Conservation (phyloP, 2,329 filamentous ascomycete genomes). For the Stachybotrys echinatus region DNA sequence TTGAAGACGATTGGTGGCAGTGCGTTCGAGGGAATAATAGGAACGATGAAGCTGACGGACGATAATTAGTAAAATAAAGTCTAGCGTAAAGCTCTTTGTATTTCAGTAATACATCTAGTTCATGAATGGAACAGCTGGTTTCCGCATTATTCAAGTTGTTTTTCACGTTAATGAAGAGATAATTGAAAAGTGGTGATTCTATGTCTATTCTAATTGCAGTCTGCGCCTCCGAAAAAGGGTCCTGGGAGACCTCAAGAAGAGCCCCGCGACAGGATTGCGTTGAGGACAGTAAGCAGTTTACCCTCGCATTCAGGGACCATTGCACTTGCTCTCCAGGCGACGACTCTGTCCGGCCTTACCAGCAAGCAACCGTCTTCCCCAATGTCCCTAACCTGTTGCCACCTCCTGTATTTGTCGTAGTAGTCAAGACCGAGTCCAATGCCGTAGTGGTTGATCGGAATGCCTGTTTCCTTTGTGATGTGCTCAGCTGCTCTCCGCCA, state of each 20-base stretch:
- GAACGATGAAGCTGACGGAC: background rate
- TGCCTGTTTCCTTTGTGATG: background rate
- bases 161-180: too few relatives aligned
- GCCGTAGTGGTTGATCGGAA: slow-evolving; percentile 1
- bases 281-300: background rate
- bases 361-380: slow-evolving; percentile 4
- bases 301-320: background rate
- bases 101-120: too few relatives aligned
- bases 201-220: too few relatives aligned
- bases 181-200: too few relatives aligned
- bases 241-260: background rate
- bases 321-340: slow-evolving; percentile 1
- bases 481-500: slow-evolving; percentile 2
- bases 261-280: background rate
- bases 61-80: background rate
- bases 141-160: too few relatives aligned
- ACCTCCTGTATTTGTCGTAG: slow-evolving; percentile 2
- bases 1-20: background rate
- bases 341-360: slow-evolving; percentile 4
- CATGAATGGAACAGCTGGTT: too few relatives aligned
- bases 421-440: slow-evolving; percentile 5
- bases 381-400: slow-evolving; percentile 1
- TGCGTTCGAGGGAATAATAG: background rate
- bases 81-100: too few relatives aligned
- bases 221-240: too few relatives aligned